Percentiles rank a stretch among this genome's conserved stretches.
These are phyloP conservation scores for Heterobasidion annosum DNA, from an alignment of 1,284 basidiomycete species.

Conservation along the genomic window DNA sequence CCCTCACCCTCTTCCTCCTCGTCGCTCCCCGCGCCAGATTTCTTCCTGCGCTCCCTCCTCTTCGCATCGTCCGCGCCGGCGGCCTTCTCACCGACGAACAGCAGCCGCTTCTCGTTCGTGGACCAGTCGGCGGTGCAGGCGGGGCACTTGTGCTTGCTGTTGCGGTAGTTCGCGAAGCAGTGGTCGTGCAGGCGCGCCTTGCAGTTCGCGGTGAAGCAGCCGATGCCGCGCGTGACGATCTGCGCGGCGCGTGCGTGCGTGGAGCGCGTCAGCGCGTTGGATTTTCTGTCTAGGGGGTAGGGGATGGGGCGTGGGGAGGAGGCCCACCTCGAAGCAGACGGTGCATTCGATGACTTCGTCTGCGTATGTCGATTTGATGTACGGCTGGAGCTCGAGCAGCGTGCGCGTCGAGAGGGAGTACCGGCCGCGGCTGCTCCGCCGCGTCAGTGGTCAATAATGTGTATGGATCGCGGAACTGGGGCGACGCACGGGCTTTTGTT, in stretches of 20 bases:
- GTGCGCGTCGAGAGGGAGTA: constrained; percentile 74
- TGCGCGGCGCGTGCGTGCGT: constrained; percentile 16
- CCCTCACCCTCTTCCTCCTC: constrained; percentile 27
- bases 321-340: constrained; percentile 60
- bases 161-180: constrained; percentile 46
- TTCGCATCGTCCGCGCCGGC: constrained; percentile 46
- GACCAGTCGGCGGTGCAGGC: constrained; percentile 54
- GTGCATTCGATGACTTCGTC: constrained; percentile 68
- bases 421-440: constrained; percentile 34
- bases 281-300: not conserved
- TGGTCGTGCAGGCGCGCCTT: constrained; percentile 56
- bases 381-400: constrained; percentile 64
- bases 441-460: not conserved
- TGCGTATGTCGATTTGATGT: constrained; percentile 67
- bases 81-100: constrained; percentile 54
- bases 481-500: constrained; percentile 61
- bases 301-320: not conserved
- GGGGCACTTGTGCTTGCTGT: constrained; percentile 40
- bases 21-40: constrained; percentile 6
- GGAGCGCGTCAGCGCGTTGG: not conserved
- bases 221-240: constrained; percentile 60
- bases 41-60: constrained; percentile 23
- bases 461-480: not conserved
- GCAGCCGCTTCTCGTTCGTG: constrained; percentile 30
- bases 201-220: constrained; percentile 58